Percentiles rank a stretch among this genome's conserved stretches.
These are phyloP conservation scores for Calonectria naviculata DNA, from an alignment of 2,329 filamentous ascomycete genomes.

Conservation along the genomic window DNA sequence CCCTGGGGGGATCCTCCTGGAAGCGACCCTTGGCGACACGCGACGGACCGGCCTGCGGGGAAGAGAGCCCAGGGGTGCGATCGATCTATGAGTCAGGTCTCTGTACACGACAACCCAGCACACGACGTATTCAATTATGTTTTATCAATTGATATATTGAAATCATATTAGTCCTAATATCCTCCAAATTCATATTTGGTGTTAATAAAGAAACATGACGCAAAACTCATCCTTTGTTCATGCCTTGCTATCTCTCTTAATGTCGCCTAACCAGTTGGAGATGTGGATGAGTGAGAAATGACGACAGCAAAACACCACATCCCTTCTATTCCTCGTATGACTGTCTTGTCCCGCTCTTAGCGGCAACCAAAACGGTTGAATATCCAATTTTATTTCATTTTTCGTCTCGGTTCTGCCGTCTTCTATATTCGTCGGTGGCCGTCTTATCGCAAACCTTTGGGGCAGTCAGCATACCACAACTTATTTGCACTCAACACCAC, in stretches of 20 bases:
- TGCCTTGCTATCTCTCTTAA: neutral
- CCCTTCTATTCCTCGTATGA: neutral
- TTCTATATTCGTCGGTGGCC: too few species aligned
- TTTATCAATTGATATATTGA: neutral
- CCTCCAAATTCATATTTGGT: neutral
- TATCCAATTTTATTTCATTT: too few species aligned
- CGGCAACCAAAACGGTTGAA: neutral
- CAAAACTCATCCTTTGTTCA: neutral
- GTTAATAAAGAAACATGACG: too few species aligned
- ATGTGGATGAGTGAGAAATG: neutral
- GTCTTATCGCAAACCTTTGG: too few species aligned
- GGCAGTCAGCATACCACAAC: too few species aligned
- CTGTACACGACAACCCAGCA: neutral
- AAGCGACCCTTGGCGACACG: neutral
- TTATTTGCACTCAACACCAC: too few species aligned
- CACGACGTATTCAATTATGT: neutral
- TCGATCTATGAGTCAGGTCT: neutral
- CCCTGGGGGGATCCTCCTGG: neutral
- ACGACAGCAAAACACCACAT: neutral
- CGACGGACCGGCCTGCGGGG: constrained; percentile 1
- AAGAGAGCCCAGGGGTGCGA: neutral
- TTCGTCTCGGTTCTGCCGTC: too few species aligned
- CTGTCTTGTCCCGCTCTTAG: neutral
- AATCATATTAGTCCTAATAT: neutral
- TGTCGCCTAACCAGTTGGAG: too few species aligned